Conservation (phyloP, 768 basidiomycete species). For the Cyathus striatus region DNA sequence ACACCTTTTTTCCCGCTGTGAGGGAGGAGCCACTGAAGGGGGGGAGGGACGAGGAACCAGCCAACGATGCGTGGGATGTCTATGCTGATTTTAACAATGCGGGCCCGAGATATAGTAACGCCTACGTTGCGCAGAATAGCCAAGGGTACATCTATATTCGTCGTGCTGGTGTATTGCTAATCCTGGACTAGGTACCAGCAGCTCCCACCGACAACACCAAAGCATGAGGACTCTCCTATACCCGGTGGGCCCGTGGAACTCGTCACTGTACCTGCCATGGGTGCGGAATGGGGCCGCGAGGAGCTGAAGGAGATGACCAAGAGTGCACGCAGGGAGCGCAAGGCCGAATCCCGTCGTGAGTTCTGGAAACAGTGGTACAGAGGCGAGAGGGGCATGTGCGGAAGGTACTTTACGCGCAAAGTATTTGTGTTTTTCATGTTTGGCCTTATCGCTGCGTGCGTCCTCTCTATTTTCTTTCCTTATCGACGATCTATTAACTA, state of each 20-base stretch:
- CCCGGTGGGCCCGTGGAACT: constrained; percentile 63
- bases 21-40: constrained; percentile 76
- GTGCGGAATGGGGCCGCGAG: constrained; percentile 81
- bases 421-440: constrained; percentile 68
- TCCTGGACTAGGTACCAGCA: constrained; percentile 37
- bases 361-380: constrained; percentile 77
- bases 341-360: constrained; percentile 43
- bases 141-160: constrained; percentile 37
- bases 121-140: constrained; percentile 40
- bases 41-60: constrained; percentile 68
- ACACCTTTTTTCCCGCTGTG: constrained; percentile 63
- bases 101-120: constrained; percentile 70
- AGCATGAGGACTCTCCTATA: constrained; percentile 33
- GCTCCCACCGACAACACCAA: constrained; percentile 30
- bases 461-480: constrained; percentile 8
- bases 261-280: constrained; percentile 88
- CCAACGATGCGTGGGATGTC: constrained; percentile 63
- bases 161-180: constrained; percentile 5
- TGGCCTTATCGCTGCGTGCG: constrained; percentile 51
- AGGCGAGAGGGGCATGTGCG: constrained; percentile 76
- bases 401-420: constrained; percentile 70
- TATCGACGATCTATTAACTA: constrained; percentile 5
- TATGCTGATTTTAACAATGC: constrained; percentile 88
- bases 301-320: constrained; percentile 80
- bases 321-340: constrained; percentile 59